Base-by-base conservation (phyloP, 495 filamentous ascomycete genomes). In the Lophiotrema nucula region DNA sequence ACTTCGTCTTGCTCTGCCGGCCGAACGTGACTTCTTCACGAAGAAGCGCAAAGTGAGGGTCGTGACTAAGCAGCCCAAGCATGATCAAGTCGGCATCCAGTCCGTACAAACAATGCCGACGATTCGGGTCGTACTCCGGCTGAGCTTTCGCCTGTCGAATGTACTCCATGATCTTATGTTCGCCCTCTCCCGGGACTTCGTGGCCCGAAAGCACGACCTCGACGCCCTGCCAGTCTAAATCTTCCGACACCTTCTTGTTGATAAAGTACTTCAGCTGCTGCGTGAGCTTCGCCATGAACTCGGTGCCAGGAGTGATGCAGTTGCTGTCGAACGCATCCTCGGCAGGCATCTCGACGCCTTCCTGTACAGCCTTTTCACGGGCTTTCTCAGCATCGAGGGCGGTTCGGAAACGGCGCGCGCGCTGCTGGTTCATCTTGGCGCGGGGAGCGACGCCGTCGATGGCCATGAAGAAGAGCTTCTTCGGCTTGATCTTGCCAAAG, bases 101-200 rank as follows among this genome's bases (percentile, higher is more conserved):
- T 4, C 95, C 95, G 68, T 99, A 99, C 37, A 99, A 77, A 74
- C 95, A 99, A 72, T 99, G 95, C 41, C 95, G 89, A 56, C 93
- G 81, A 68, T 99, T 97, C n/a, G 91, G 83, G 67, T 95, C 83
- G 69, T 99, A 99, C 56, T 87, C 82, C 2, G 89, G 87, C 69
- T 99, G 95, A 39, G 92, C 88, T 77, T 97, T 97, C 27, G 93
- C 86, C 68, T 91, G 85, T 55, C 95, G 87, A 70, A 99, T 99
- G 70, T 97, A 97, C 72, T 99, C 95, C 95, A 97, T 99, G 71
- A 99, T 96, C 76, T 99, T 99, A 76, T 98, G 93, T 73, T 98
- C 95, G 51, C 95, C 95, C 73, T 99, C 95, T 51, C 95, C 95
- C 0, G 95, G 95, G n/a, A 96, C 92, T 76, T 99, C 95, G 71